A percentile compares a stretch with the other conserved stretches of the same genome.
Evolutionary conservation across 2,329 filamentous ascomycete genomes (phyloP).

Genomic region (Trichoderma semiorbis): DNA sequence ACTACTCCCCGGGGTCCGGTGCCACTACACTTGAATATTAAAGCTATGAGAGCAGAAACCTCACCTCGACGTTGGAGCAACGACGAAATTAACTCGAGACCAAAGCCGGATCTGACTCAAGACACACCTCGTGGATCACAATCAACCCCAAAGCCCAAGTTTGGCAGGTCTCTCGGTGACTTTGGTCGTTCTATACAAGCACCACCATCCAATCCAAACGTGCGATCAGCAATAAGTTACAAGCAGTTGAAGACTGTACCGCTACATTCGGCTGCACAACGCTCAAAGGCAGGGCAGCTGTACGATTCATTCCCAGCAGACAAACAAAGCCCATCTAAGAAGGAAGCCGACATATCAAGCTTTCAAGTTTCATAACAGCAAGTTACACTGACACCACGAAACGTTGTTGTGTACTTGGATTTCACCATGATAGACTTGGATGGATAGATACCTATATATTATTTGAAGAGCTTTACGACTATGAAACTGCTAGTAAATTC

Average conservation of each 20-base stretch:
- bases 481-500: neutral
- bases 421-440: neutral
- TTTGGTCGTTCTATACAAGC: neutral
- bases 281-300: neutral
- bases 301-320: neutral
- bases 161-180: neutral
- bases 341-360: neutral
- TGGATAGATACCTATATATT: neutral
- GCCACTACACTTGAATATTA: conserved; percentile 18
- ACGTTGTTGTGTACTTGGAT: no score
- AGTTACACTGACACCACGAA: neutral
- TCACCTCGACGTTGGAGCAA: neutral
- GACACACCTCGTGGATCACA: neutral
- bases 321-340: neutral
- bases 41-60: neutral
- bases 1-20: conserved; percentile 26
- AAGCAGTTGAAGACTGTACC: neutral
- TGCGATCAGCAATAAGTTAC: neutral
- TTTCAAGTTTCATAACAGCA: neutral
- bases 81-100: neutral
- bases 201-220: neutral
- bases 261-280: neutral
- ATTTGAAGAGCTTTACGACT: neutral
- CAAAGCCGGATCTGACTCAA: neutral
- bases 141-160: neutral